Conservation (phyloP, 164 flowering plant species). For the Berberis thunbergii region DNA sequence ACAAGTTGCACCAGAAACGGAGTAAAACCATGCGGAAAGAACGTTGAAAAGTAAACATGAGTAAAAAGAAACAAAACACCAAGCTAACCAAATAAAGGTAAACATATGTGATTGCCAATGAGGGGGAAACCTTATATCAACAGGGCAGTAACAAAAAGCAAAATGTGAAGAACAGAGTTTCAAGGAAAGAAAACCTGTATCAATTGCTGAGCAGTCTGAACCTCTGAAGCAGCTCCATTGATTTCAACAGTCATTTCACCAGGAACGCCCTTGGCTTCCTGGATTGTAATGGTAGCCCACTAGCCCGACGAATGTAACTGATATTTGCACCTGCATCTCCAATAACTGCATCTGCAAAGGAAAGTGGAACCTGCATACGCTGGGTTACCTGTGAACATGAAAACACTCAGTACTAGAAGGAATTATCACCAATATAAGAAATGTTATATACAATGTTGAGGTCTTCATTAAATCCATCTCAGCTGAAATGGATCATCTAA, state of each 20-base stretch:
- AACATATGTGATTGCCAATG: no score
- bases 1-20: no score
- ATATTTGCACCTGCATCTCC: constrained; percentile 78
- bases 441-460: not conserved
- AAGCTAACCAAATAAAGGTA: not conserved
- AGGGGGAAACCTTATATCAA: no score
- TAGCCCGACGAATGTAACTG: constrained; percentile 83
- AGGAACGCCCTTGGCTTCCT: constrained; percentile 83
- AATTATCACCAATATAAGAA: not conserved
- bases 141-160: not conserved
- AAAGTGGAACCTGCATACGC: constrained; percentile 84
- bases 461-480: not conserved
- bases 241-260: constrained; percentile 63
- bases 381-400: constrained; percentile 53
- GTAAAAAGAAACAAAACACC: not conserved
- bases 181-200: constrained; percentile 28
- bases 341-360: constrained; percentile 93
- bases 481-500: not conserved
- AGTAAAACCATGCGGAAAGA: not conserved
- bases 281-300: constrained; percentile 85
- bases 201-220: constrained; percentile 58
- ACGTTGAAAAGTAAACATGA: not conserved
- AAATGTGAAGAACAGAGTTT: not conserved
- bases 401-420: not conserved
- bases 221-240: constrained; percentile 44